A percentile compares a stretch with the other conserved stretches of the same genome.
phyloP scores from a whole-genome alignment of 2,329 filamentous ascomycete species.

The Cladophialophora exuberans region DNA sequence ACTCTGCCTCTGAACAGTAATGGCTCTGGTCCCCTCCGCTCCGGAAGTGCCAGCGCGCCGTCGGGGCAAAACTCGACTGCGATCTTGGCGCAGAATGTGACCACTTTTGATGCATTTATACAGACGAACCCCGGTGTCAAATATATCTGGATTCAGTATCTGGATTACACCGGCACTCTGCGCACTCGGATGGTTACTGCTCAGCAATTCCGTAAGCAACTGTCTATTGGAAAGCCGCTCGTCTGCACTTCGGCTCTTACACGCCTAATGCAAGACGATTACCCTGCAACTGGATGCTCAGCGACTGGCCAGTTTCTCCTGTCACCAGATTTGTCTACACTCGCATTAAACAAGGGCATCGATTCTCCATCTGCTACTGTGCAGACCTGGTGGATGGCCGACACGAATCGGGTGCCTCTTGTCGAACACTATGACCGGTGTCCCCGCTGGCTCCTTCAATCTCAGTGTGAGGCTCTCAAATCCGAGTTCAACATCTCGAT shows the following conservation, averaged over 20 bases:
- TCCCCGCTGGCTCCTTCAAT: conserved; percentile 66
- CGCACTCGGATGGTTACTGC: conserved; percentile 71
- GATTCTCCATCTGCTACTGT: conserved; percentile 64
- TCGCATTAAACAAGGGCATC: conserved; percentile 62
- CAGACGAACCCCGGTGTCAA: conserved; percentile 56
- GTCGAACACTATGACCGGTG: conserved; percentile 48
- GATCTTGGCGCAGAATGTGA: conserved; percentile 26
- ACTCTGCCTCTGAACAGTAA: conserved; percentile 7
- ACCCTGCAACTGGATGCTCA: conserved; percentile 55
- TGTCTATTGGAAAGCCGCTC: conserved; percentile 54
- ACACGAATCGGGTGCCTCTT: conserved; percentile 39
- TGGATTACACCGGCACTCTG: conserved; percentile 74
- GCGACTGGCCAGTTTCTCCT: conserved; percentile 69
- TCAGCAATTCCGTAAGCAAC: conserved; percentile 54
- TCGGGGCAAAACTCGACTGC: conserved; percentile 16
- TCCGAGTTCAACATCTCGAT: conserved; percentile 59
- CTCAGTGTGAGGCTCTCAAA: conserved; percentile 56
- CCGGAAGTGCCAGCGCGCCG: conserved; percentile 16
- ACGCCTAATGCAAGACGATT: conserved; percentile 70
- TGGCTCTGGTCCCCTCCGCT: conserved; percentile 12
- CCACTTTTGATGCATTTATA: conserved; percentile 52
- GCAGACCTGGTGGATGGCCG: conserved; percentile 67
- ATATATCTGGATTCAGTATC: conserved; percentile 75
- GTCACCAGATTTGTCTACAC: conserved; percentile 65
- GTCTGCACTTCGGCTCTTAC: conserved; percentile 67